Percentiles rank a stretch among this genome's conserved stretches.
Conservation (phyloP, 768 basidiomycete genomes). For the Porpolomopsis calyptriformis region DNA sequence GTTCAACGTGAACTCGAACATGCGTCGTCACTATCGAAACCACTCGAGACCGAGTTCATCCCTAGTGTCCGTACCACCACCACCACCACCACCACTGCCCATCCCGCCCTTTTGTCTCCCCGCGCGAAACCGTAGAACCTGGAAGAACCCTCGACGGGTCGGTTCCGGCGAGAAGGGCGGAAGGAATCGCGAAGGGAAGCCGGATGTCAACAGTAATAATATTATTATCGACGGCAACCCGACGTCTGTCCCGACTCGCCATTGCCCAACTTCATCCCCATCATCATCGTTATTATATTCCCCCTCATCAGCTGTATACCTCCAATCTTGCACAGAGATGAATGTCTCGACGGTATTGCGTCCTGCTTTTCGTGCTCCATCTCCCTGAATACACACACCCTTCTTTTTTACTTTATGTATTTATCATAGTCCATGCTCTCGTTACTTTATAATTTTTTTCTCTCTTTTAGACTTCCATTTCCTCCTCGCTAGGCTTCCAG, state of each 20-base stretch:
- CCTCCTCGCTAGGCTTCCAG: slow-evolving; percentile 72
- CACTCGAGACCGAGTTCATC: slow-evolving; percentile 34
- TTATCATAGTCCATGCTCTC: not conserved
- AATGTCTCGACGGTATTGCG: slow-evolving; percentile 27
- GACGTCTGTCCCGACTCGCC: no score
- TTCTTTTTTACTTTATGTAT: not conserved
- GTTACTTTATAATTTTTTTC: not conserved
- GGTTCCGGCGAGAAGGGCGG: no score
- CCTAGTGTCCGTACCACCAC: slow-evolving; percentile 16
- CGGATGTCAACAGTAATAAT: no score
- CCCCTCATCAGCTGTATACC: slow-evolving; percentile 21
- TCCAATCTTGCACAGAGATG: slow-evolving; percentile 20
- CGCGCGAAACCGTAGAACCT: no score
- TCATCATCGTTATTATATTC: slow-evolving; percentile 16
- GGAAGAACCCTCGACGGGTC: no score
- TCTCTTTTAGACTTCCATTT: not conserved
- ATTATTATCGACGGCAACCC: no score
- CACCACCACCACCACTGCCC: no score
- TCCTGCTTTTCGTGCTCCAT: slow-evolving; percentile 21
- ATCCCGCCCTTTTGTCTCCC: no score
- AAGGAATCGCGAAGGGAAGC: no score
- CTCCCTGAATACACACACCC: no score
- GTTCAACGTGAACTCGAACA: slow-evolving; percentile 80
- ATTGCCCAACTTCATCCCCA: no score
- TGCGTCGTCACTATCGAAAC: slow-evolving; percentile 71